Evolutionary conservation across 345 rosid species (phyloP), one percentile per base, ranked within the genome.

Genomic region (Punica granatum): DNA sequence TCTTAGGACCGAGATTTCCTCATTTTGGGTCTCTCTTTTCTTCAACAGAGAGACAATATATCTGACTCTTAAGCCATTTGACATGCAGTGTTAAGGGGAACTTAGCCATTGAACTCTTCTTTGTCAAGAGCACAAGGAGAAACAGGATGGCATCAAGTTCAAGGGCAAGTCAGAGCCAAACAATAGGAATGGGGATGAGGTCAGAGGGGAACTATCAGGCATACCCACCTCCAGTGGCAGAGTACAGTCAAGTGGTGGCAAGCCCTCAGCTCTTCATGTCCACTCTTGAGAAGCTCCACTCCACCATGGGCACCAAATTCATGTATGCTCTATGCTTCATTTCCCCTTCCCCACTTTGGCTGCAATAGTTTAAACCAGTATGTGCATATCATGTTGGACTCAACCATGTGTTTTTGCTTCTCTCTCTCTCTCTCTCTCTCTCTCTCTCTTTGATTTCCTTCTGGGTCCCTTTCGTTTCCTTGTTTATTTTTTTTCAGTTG

Each of bases 141-240:
- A 69, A 64, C 46, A 64, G 66, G 81, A 94, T 94, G 96, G 88
- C 96, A 71, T 94, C 99, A 69, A 85, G 86, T 75, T 88, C 97
- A 78, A 84, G 80, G 69, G 81, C 82, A 59, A 81, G 86, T 74
- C 92, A 86, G 81, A 80, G 76, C 63, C 75, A 79, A 49, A 51
- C 83, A 76, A 74, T 80, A 51, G 54, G 77, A 83, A 82, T 77
- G 74, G 90, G 84, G 71, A 63, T 80, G 37, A 65, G 16, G 31
- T 53, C 39, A 63, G 65, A 67, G 9, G 60, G 77, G 58, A 75
- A 70, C 65, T 68, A 68, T 69, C 72, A 70, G 61, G 76, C 83
- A 51, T 81, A 80, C 69, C 87, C 96, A 21, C 43, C 80, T 34
- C 88, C 99, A 74, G 76, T 76, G 63, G 95, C 87, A 34, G 77